A percentile compares a stretch with the other conserved stretches of the same genome.
Evolutionary conservation across 2,329 filamentous ascomycete genomes (phyloP).

Genomic region (Westerdykella aurantiaca): DNA sequence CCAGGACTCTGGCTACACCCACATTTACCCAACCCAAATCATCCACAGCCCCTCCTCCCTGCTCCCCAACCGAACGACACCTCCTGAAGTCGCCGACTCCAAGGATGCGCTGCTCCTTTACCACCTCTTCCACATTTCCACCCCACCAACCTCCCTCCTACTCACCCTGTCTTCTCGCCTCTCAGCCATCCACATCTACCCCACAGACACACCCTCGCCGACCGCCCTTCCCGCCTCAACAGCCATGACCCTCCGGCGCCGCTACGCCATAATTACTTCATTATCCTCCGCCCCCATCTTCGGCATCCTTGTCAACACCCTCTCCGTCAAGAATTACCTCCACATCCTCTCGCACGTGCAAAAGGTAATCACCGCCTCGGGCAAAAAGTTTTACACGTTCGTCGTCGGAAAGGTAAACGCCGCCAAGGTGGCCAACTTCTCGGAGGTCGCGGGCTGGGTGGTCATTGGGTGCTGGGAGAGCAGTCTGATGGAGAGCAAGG

Average conservation of each 20-base stretch:
- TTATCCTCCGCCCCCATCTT: conserved; percentile 78
- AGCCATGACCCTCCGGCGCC: conserved; percentile 63
- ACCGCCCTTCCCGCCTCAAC: conserved; percentile 46
- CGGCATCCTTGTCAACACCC: conserved; percentile 91
- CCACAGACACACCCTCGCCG: conserved; percentile 43
- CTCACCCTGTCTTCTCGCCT: conserved; percentile 83
- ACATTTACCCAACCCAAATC: conserved; percentile 64
- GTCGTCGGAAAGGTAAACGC: conserved; percentile 96
- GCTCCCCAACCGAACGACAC: conserved; percentile 77
- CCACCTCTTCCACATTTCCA: conserved; percentile 77
- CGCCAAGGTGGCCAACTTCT: conserved; percentile 93
- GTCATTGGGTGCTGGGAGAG: conserved; percentile 98
- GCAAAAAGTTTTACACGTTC: conserved; percentile 93
- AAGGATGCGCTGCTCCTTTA: conserved; percentile 55
- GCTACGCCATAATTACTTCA: conserved; percentile 79
- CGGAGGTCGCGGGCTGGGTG: conserved; percentile 92
- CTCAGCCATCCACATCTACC: conserved; percentile 69
- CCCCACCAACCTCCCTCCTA: conserved; percentile 74
- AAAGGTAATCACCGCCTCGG: conserved; percentile 65
- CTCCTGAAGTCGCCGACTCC: conserved; percentile 43
- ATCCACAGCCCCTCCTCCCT: conserved; percentile 70
- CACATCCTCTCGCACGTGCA: conserved; percentile 70
- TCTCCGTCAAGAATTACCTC: conserved; percentile 87
- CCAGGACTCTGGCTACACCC: conserved; percentile 58
- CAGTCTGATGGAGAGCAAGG: conserved; percentile 79